These are phyloP conservation scores for Lithocarpus polystachyus DNA, from an alignment of 306 rosid species.

Conservation along the genomic window DNA sequence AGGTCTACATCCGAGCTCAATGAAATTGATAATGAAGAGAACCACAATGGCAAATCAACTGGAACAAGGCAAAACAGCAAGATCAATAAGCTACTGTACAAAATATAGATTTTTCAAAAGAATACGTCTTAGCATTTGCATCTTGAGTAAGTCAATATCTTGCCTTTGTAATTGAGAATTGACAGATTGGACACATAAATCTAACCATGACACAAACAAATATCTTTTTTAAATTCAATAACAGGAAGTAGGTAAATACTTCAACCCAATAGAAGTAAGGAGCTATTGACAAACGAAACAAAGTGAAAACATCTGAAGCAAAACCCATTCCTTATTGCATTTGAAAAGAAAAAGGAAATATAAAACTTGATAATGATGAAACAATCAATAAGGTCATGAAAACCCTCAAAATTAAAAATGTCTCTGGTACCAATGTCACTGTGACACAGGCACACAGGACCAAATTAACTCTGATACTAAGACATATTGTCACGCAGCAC, in stretches of 20 bases:
- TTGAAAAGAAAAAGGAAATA: neutral
- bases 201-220: neutral
- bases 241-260: neutral
- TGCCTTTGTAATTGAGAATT: neutral
- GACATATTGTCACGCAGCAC: neutral
- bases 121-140: neutral
- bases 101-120: neutral
- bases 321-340: neutral
- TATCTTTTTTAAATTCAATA: neutral
- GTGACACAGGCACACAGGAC: too few relatives aligned
- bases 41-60: slow-evolving; percentile 95
- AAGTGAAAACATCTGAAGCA: neutral
- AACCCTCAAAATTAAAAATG: neutral
- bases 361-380: neutral
- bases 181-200: neutral
- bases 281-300: neutral
- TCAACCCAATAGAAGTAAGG: neutral
- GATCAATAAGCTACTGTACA: slow-evolving; percentile 31
- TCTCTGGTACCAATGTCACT: too few relatives aligned
- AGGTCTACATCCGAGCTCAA: slow-evolving; percentile 73
- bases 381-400: neutral
- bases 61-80: slow-evolving; percentile 42
- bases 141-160: neutral
- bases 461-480: neutral
- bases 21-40: slow-evolving; percentile 71